Evolutionary conservation across 2,329 filamentous ascomycete genomes (phyloP), one percentile per base, ranked within the genome.

Genomic region (Aspergillaceae sp.): DNA sequence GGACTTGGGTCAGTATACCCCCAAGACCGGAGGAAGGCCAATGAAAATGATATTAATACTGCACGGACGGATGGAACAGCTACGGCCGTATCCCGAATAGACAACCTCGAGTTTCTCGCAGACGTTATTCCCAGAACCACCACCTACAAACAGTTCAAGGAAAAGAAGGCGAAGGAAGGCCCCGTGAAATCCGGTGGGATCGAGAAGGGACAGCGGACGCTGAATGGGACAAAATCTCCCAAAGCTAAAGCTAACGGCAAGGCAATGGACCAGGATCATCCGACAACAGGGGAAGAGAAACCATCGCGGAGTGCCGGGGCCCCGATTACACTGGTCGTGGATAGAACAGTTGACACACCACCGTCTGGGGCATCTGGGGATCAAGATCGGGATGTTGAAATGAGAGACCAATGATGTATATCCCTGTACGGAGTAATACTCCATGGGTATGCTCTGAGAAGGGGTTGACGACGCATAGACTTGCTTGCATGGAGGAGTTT

Each of bases 41-140:
- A 7, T 11, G n/a, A 11, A n/a, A 7, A 37, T 34, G 40, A 27
- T 41, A 38, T 51, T 61, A 42, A 52, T 28, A 7, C 34, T 7
- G 8, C 40, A 4, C 29, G 29, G 43, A 34, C 58, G 19, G 19
- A 19, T 19, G 19, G 19, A 6, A 32, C 30, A 89, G 88, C 90
- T 56, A 86, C 81, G 59, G 91, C 92, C 29, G 84, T 97, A 46
- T 80, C 86, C 5, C 85, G 88, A 63, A 82, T 89, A 51, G 92
- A 97, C 67, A 94, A 94, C 64, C 83, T 98, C 43, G 90, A 98
- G 66, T 98, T 98, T 63, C 79, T 98, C 9, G 78, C 86, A 51
- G 92, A 98, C 67, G 80, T 94, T 28, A 86, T 96, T 34, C 92
- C 92, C 47, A 86, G 85, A 64, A 96, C 90, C 1, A 79, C 83